phyloP scores from a whole-genome alignment of 148 eudicot species.

The Suaeda aralocaspica region DNA sequence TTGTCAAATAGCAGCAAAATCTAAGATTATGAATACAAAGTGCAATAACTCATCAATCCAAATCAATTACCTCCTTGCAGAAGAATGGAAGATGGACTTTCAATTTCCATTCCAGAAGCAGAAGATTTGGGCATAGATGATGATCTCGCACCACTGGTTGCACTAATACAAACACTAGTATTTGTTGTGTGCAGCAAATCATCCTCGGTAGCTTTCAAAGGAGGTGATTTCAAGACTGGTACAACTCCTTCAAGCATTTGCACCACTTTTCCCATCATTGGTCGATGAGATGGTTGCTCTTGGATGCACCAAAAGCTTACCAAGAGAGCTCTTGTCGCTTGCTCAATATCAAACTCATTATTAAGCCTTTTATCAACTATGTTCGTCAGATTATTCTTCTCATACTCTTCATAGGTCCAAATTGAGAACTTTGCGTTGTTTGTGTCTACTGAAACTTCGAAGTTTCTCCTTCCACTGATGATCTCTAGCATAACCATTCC shows the following conservation, averaged over 20 bases:
- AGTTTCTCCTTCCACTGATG: slow-evolving; percentile 72
- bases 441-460: slow-evolving; percentile 52
- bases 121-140: slow-evolving; percentile 29
- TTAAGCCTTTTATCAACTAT: slow-evolving; percentile 49
- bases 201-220: slow-evolving; percentile 37
- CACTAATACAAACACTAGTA: slow-evolving; percentile 37
- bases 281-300: slow-evolving; percentile 69
- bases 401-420: slow-evolving; percentile 80
- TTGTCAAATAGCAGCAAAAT: too few species aligned
- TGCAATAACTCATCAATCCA: too few species aligned
- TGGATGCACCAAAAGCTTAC: slow-evolving; percentile 90
- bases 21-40: too few species aligned
- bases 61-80: too few species aligned
- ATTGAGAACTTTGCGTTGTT: slow-evolving; percentile 41
- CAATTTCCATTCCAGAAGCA: slow-evolving; percentile 38
- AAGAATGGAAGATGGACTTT: too few species aligned
- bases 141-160: slow-evolving; percentile 37
- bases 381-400: slow-evolving; percentile 45
- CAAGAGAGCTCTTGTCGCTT: slow-evolving; percentile 46
- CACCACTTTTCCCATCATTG: slow-evolving; percentile 72
- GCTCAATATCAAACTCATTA: slow-evolving; percentile 49
- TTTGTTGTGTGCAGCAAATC: slow-evolving; percentile 32
- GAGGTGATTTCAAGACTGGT: slow-evolving; percentile 50
- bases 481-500: slow-evolving; percentile 85
- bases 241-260: slow-evolving; percentile 71